phyloP scores from a whole-genome alignment of 2,329 filamentous ascomycete species.

The Paecilomyces formosus region DNA sequence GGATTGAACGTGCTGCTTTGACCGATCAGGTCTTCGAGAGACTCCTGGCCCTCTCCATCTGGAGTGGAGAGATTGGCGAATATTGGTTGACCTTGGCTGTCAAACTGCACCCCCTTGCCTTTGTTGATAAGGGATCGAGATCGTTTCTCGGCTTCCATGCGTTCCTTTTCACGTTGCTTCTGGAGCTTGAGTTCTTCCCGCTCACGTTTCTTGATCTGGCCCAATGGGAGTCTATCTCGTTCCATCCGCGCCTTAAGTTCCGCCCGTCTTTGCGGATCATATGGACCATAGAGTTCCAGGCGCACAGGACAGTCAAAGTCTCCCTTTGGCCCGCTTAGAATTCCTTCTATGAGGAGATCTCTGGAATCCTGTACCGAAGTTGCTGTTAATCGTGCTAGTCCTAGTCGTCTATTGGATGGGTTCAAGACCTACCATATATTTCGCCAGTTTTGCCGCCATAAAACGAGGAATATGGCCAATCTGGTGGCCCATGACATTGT shows the following conservation, averaged over 20 bases:
- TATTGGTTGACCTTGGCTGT: conserved; percentile 15
- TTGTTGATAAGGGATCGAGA: conserved; percentile 17
- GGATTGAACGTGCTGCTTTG: conserved; percentile 62
- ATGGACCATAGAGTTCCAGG: conserved; percentile 62
- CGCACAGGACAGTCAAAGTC: conserved; percentile 65
- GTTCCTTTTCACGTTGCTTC: conserved; percentile 47
- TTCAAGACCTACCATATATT: conserved; percentile 54
- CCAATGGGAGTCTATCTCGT: conserved; percentile 54
- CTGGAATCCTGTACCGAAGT: conserved; percentile 42
- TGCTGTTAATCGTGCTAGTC: conserved; percentile 2
- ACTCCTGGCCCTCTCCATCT: conserved; percentile 27
- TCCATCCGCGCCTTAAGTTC: conserved; percentile 57
- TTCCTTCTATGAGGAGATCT: conserved; percentile 59
- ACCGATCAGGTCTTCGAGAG: conserved; percentile 57
- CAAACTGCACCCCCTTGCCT: conserved; percentile 18
- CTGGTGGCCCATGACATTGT: conserved; percentile 67
- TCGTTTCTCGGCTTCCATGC: conserved; percentile 30
- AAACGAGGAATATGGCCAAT: conserved; percentile 70
- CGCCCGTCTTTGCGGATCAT: conserved; percentile 45
- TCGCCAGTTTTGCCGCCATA: conserved; percentile 63
- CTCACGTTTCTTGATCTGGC: conserved; percentile 47
- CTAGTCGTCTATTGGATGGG: not conserved
- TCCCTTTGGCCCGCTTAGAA: conserved; percentile 59
- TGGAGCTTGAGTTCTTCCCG: conserved; percentile 35
- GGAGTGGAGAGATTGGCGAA: conserved; percentile 31